Evolutionary conservation across 257 asterid species (phyloP).

Genomic region (Solanum chiquidenum): DNA sequence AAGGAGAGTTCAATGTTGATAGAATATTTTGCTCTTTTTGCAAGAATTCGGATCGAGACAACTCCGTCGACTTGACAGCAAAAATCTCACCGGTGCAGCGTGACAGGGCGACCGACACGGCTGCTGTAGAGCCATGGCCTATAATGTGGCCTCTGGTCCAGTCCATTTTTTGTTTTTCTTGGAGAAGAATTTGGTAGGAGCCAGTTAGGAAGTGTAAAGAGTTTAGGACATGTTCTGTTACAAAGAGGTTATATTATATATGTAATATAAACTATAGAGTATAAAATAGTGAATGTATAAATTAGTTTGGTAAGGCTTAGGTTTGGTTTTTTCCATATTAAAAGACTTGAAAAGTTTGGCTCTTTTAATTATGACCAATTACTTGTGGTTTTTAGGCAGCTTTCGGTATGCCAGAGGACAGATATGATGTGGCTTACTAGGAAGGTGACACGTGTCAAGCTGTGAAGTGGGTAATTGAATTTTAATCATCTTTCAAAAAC

Average conservation of each 20-base stretch:
- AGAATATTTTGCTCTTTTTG: constrained; percentile 40
- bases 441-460: constrained; percentile 20
- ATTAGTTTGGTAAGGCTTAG: neutral
- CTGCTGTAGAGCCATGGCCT: constrained; percentile 62
- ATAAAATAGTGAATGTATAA: neutral
- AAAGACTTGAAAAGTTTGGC: constrained; percentile 18
- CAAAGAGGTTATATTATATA: neutral
- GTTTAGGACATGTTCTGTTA: constrained; percentile 3
- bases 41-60: constrained; percentile 21
- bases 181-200: neutral
- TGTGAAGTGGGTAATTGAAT: constrained; percentile 1
- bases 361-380: constrained; percentile 33
- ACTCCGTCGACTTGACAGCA: constrained; percentile 56
- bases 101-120: constrained; percentile 40
- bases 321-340: neutral
- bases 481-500: neutral
- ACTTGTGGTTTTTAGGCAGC: constrained; percentile 40
- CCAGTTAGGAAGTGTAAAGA: neutral
- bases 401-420: constrained; percentile 7
- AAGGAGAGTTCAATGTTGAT: constrained; percentile 24
- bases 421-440: constrained; percentile 16
- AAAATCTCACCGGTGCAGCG: constrained; percentile 16
- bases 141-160: constrained; percentile 63
- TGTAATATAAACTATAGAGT: neutral
- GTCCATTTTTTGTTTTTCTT: constrained; percentile 11